Percentiles rank a stretch among this genome's conserved stretches.
phyloP scores from a whole-genome alignment of 2,329 filamentous ascomycete genomes.

The Aspergillus sojae region DNA sequence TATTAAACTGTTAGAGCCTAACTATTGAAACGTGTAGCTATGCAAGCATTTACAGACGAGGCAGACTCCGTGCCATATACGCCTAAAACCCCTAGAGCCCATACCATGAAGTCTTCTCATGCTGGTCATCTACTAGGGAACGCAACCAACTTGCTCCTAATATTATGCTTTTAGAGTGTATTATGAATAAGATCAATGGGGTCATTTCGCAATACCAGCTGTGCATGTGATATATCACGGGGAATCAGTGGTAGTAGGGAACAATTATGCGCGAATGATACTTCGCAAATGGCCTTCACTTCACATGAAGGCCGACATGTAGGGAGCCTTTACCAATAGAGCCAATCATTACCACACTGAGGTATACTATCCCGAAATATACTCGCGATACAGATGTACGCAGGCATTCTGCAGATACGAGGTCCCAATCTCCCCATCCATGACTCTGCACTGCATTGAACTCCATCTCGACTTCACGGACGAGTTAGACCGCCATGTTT shows the following conservation, averaged over 20 bases:
- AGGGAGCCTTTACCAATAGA: not conserved
- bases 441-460: not conserved
- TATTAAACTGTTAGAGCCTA: too few species aligned
- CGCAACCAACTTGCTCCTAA: not conserved
- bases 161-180: not conserved
- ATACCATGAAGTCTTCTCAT: not conserved
- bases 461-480: not conserved
- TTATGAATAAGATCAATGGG: too few species aligned
- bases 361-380: not conserved
- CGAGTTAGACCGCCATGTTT: not conserved
- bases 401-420: not conserved
- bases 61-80: too few species aligned
- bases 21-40: too few species aligned
- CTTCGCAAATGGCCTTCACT: not conserved
- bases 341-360: not conserved
- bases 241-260: not conserved
- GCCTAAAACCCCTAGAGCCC: too few species aligned
- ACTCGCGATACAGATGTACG: not conserved
- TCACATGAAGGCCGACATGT: not conserved
- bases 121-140: not conserved
- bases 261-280: not conserved
- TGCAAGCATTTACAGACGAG: too few species aligned
- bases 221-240: not conserved
- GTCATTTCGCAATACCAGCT: not conserved
- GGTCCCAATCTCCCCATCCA: not conserved